Evolutionary conservation across 2,329 filamentous ascomycete species (phyloP).

Genomic region (Tolypocladium capitatum): DNA sequence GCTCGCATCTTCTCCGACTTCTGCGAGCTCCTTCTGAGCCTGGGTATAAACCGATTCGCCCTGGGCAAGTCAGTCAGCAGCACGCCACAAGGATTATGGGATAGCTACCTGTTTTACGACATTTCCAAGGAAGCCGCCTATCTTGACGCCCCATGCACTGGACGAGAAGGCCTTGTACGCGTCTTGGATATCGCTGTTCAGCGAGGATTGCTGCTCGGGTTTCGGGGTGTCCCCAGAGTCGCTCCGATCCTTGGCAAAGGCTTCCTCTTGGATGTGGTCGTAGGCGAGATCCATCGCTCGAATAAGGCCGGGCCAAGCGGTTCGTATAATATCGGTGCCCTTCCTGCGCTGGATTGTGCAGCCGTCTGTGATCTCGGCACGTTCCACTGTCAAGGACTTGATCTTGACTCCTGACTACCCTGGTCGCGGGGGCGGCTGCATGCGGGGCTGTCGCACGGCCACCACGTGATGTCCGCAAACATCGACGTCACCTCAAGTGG

Average conservation of each 20-base stretch:
- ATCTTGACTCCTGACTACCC: neutral
- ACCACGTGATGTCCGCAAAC: neutral
- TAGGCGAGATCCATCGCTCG: slow-evolving; percentile 82
- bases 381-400: neutral
- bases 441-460: neutral
- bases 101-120: slow-evolving; percentile 74
- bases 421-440: neutral
- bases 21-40: slow-evolving; percentile 70
- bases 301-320: neutral
- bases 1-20: slow-evolving; percentile 66
- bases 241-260: slow-evolving; percentile 46
- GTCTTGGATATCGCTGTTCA: slow-evolving; percentile 85
- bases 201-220: slow-evolving; percentile 33
- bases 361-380: neutral
- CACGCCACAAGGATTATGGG: too few relatives aligned
- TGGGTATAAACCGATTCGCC: slow-evolving; percentile 75
- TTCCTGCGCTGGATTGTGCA: neutral
- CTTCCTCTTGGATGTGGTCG: slow-evolving; percentile 87
- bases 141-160: slow-evolving; percentile 78
- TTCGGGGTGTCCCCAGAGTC: slow-evolving; percentile 29
- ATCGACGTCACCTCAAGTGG: neutral
- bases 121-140: slow-evolving; percentile 79
- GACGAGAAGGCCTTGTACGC: slow-evolving; percentile 87
- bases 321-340: neutral
- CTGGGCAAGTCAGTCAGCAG: slow-evolving; percentile 24